Evolutionary conservation across 768 basidiomycete genomes (phyloP), one percentile per base, ranked within the genome.

Genomic region (Cytidiella melzeri): DNA sequence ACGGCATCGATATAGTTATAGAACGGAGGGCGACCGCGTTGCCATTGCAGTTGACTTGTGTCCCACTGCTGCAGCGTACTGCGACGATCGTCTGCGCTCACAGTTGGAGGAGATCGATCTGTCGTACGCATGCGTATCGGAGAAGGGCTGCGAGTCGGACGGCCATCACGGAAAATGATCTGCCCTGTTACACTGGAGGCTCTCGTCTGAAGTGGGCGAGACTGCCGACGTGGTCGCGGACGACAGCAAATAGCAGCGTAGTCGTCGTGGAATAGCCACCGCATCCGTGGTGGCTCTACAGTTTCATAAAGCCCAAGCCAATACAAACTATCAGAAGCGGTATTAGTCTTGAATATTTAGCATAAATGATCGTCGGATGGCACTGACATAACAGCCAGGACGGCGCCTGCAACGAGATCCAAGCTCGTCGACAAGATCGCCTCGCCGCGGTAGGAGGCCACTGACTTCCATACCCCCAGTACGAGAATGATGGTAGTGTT

Each of bases 11-110:
- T 44, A 41, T 44, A 52, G 20, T n/a, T 46, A 27, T 26, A 43
- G 3, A 7, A 34, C 11, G 43, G 43, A 15, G 53, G 52, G 3
- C 25, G 48, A 7, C 53, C 53, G 24, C 47, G 46, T 23, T 5
- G 25, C 56, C 56, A 57, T 11, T 39, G 15, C 7, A 52, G 51
- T 5, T 20, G 50, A 45, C 52, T n/a, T n/a, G n/a, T n/a, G n/a
- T n/a, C n/a, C n/a, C n/a, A n/a, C n/a, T n/a, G n/a, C n/a, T n/a
- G n/a, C n/a, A n/a, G n/a, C n/a, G n/a, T n/a, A n/a, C n/a, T n/a
- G n/a, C n/a, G n/a, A n/a, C n/a, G n/a, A n/a, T n/a, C n/a, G n/a
- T n/a, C n/a, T n/a, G n/a, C n/a, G n/a, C n/a, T n/a, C n/a, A n/a
- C n/a, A n/a, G n/a, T n/a, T n/a, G n/a, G n/a, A n/a, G n/a, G n/a